These are phyloP conservation scores for Beauveria rudraprayagi DNA, from an alignment of 2,329 filamentous ascomycete species.

Conservation along the genomic window DNA sequence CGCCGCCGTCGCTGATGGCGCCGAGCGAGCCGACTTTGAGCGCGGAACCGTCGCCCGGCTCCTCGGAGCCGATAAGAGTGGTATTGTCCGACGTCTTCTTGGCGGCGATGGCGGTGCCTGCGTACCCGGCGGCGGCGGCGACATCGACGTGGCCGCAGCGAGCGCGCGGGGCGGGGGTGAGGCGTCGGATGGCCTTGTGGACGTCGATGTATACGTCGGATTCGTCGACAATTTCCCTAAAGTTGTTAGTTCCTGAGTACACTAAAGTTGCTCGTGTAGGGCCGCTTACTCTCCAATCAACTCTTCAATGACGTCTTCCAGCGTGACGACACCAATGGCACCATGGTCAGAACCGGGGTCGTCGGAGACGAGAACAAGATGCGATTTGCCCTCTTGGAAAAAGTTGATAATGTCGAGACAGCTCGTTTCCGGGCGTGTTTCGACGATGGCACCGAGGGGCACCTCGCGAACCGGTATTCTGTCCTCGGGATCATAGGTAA, in stretches of 20 bases:
- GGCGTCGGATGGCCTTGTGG: constrained; percentile 90
- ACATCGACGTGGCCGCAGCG: constrained; percentile 39
- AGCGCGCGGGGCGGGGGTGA: constrained; percentile 74
- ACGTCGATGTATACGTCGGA: constrained; percentile 98
- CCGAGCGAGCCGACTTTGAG: constrained; percentile 28
- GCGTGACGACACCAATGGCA: constrained; percentile 84
- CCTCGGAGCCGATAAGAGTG: constrained; percentile 30
- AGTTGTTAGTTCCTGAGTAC: constrained; percentile 15
- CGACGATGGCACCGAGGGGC: constrained; percentile 83
- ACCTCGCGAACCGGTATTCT: constrained; percentile 81
- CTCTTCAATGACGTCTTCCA: constrained; percentile 98
- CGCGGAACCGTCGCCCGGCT: constrained; percentile 30
- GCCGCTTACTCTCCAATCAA: constrained; percentile 83
- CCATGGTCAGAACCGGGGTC: constrained; percentile 83
- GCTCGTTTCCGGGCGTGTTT: constrained; percentile 90
- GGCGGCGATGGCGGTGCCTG: constrained; percentile 23
- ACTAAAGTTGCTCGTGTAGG: background rate
- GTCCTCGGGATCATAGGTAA: constrained; percentile 97
- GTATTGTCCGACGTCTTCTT: constrained; percentile 23
- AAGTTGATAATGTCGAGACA: constrained; percentile 99
- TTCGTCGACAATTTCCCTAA: constrained; percentile 93
- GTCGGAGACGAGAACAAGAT: constrained; percentile 95
- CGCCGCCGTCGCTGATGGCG: constrained; percentile 30
- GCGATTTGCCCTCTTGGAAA: constrained; percentile 98
- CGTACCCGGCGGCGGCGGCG: constrained; percentile 22